Conservation (phyloP, 2,329 filamentous ascomycete species). For the Cercospora citrullina region DNA sequence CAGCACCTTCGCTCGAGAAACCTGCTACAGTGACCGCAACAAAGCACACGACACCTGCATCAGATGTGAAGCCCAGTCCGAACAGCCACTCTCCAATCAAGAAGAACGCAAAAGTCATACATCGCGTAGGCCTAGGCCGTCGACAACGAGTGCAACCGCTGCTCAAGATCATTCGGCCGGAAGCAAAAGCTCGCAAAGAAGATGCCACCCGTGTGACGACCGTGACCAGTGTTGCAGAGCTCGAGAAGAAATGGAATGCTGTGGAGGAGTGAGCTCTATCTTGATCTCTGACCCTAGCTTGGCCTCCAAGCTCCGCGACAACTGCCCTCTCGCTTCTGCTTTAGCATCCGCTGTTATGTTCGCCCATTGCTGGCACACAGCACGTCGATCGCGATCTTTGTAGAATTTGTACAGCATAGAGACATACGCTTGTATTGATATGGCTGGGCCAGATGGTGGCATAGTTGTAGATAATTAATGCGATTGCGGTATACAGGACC, state of each 20-base stretch:
- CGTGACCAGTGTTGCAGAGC: conserved; percentile 21
- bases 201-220: conserved; percentile 15
- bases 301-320: not conserved
- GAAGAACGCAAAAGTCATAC: conserved; percentile 40
- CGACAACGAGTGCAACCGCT: conserved; percentile 51
- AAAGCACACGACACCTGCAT: conserved; percentile 6
- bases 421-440: not conserved
- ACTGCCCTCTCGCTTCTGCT: not conserved
- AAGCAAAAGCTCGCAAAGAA: conserved; percentile 19
- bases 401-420: not conserved
- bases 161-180: conserved; percentile 28
- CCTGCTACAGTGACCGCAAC: not conserved
- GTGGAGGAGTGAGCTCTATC: not conserved
- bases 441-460: not conserved
- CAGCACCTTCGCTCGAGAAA: conserved; percentile 8
- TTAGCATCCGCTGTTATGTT: not conserved
- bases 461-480: not conserved
- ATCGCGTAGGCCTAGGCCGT: conserved; percentile 51
- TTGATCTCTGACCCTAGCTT: no score
- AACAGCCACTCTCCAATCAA: conserved; percentile 25
- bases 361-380: not conserved
- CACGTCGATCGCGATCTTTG: not conserved
- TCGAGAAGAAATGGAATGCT: conserved; percentile 13
- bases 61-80: conserved; percentile 15
- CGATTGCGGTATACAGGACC: not conserved